These are phyloP conservation scores for Starmera caribaea DNA, from an alignment of 805 yeast species.

Conservation along the genomic window DNA sequence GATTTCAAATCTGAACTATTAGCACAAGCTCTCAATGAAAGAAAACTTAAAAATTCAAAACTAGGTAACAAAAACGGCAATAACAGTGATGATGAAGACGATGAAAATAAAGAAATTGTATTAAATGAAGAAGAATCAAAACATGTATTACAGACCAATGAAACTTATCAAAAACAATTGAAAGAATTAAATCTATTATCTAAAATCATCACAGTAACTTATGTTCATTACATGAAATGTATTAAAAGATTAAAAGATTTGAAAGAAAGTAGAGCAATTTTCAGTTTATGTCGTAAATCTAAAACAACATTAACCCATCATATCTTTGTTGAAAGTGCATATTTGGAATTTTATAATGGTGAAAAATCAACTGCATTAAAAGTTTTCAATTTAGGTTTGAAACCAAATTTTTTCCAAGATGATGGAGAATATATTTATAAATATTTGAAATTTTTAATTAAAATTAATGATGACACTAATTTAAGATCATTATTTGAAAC, in stretches of 20 bases:
- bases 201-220: constrained; percentile 50
- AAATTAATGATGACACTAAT: constrained; percentile 55
- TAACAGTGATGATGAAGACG: constrained; percentile 6
- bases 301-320: constrained; percentile 52
- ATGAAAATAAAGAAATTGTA: constrained; percentile 6
- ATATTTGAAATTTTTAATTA: constrained; percentile 65
- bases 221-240: constrained; percentile 61
- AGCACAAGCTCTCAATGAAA: constrained; percentile 4
- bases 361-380: constrained; percentile 61
- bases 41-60: neutral
- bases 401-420: constrained; percentile 31
- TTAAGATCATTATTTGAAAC: constrained; percentile 80
- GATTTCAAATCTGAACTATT: constrained; percentile 13
- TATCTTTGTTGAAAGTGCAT: constrained; percentile 73
- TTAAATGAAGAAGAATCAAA: constrained; percentile 12
- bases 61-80: constrained; percentile 2
- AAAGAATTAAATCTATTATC: constrained; percentile 15
- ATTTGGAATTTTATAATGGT: constrained; percentile 63
- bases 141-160: constrained; percentile 5
- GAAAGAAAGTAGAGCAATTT: constrained; percentile 63
- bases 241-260: constrained; percentile 59
- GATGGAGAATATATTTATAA: constrained; percentile 55
- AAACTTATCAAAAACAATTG: constrained; percentile 8
- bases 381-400: constrained; percentile 74
- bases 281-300: constrained; percentile 57